These are phyloP conservation scores for Phyllosticta citribraziliensis DNA, from an alignment of 2,329 filamentous ascomycete species.

Conservation along the genomic window DNA sequence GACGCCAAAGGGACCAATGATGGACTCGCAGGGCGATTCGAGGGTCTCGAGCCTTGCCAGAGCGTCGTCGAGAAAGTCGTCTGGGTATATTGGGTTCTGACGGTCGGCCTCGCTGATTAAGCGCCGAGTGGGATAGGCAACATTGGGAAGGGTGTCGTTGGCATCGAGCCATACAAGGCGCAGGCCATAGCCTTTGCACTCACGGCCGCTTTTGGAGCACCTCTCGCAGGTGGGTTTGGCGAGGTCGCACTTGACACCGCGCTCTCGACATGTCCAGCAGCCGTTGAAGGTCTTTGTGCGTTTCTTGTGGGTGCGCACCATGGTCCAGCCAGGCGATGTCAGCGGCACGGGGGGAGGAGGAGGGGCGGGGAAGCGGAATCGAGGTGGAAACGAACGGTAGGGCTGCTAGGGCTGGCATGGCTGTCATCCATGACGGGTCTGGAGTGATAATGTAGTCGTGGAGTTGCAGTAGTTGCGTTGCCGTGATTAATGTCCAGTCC, in stretches of 20 bases:
- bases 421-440: not conserved
- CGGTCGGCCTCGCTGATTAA: slow-evolving; percentile 6
- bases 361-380: not conserved
- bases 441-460: not conserved
- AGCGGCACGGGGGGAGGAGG: not conserved
- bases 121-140: slow-evolving; percentile 4
- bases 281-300: slow-evolving; percentile 28
- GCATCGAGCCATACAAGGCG: slow-evolving; percentile 2
- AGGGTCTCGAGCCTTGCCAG: not conserved
- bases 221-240: slow-evolving; percentile 29
- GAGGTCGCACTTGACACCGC: slow-evolving; percentile 33
- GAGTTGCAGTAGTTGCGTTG: not conserved
- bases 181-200: slow-evolving; percentile 8
- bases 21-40: not conserved
- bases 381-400: not conserved
- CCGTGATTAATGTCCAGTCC: not conserved
- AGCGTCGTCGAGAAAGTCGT: not conserved
- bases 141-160: not conserved
- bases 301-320: slow-evolving; percentile 5
- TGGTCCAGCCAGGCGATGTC: not conserved
- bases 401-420: not conserved
- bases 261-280: slow-evolving; percentile 31
- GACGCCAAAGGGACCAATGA: slow-evolving; percentile 2
- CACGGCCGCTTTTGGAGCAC: slow-evolving; percentile 15
- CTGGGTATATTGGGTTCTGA: not conserved